Percentiles rank a stretch among this genome's conserved stretches.
phyloP scores from a whole-genome alignment of 1,284 basidiomycete species.

The Ganoderma leucocontextum region DNA sequence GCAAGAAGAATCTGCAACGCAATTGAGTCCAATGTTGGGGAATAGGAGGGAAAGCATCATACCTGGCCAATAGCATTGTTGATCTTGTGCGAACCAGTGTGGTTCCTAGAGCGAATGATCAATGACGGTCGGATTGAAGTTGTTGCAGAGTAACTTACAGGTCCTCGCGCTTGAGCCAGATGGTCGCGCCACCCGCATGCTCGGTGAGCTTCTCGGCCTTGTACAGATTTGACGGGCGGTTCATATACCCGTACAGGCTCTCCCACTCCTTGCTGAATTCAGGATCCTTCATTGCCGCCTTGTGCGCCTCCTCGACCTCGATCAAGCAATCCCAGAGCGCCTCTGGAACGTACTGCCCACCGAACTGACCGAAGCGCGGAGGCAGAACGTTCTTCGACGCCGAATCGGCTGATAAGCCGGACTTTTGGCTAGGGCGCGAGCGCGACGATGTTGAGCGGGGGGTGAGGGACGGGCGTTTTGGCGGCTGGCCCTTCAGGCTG shows the following conservation, averaged over 20 bases:
- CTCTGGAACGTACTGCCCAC: constrained; percentile 98
- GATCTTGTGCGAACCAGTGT: constrained; percentile 97
- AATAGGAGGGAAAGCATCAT: constrained; percentile 21
- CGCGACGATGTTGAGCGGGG: constrained; percentile 33
- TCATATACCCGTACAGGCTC: constrained; percentile 89
- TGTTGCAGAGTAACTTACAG: constrained; percentile 59
- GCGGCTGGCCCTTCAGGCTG: constrained; percentile 63
- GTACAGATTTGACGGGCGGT: constrained; percentile 77
- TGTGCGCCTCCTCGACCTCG: constrained; percentile 93
- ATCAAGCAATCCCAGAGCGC: constrained; percentile 90
- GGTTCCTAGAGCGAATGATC: constrained; percentile 66
- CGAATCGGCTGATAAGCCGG: constrained; percentile 41
- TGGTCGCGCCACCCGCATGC: constrained; percentile 82
- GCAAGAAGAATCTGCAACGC: constrained; percentile 85
- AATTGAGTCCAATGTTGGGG: background rate
- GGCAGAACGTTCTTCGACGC: constrained; percentile 66
- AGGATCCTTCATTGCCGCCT: constrained; percentile 87
- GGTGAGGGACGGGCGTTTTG: constrained; percentile 35
- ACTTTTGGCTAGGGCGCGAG: constrained; percentile 37
- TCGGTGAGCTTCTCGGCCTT: constrained; percentile 74
- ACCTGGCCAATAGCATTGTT: constrained; percentile 95
- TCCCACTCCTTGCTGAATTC: constrained; percentile 94
- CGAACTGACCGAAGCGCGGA: constrained; percentile 92
- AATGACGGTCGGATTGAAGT: constrained; percentile 16
- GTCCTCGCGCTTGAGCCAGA: constrained; percentile 99